Evolutionary conservation across 768 basidiomycete genomes (phyloP), one percentile per base, ranked within the genome.

Genomic region (Baorangia bicolor): DNA sequence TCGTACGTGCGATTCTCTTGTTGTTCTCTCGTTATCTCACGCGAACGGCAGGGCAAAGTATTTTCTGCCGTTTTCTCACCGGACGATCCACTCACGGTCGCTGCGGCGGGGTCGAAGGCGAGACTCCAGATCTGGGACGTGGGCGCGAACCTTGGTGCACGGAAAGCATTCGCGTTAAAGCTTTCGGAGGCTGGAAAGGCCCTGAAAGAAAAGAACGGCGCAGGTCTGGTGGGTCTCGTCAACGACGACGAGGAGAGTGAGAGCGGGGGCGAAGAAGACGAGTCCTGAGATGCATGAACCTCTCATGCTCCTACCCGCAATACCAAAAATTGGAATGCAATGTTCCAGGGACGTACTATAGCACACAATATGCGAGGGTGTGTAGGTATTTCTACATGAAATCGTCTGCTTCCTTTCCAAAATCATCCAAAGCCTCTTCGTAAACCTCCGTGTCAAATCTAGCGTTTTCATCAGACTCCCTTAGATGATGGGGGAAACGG

Each of bases 121-220:
- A 94, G 89, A 68, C 72, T 99, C 7, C 96, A 98, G 70, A 78
- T 99, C 16, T 99, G 96, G 96, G 96, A 99, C 65, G 81, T 96
- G 38, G 91, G 86, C 11, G 82, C 90, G 5, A 98, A 92, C 68
- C 74, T 78, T 18, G 90, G 91, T 25, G 92, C 85, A 11, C 79
- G 94, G 45, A 92, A 91, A 66, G 87, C 87, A 0, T 94, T 98
- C 51, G 87, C 84, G 0, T 73, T 81, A 8, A 92, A 95, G 71
- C 75, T 99, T 31, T 77, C 80, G 18, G 83, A 84, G 58, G 86
- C 87, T 3, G 93, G 93, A 0, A 81, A 79, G 60, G 77, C 75
- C 11, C 58, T 94, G 39, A 84, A 78, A 67, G 90, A 90, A 65
- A 86, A 79, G 63, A 77, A 78, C 34, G 76, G 80, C 5, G 85